phyloP scores from a whole-genome alignment of 2,329 filamentous ascomycete species.

The Calonectria ilicicola region DNA sequence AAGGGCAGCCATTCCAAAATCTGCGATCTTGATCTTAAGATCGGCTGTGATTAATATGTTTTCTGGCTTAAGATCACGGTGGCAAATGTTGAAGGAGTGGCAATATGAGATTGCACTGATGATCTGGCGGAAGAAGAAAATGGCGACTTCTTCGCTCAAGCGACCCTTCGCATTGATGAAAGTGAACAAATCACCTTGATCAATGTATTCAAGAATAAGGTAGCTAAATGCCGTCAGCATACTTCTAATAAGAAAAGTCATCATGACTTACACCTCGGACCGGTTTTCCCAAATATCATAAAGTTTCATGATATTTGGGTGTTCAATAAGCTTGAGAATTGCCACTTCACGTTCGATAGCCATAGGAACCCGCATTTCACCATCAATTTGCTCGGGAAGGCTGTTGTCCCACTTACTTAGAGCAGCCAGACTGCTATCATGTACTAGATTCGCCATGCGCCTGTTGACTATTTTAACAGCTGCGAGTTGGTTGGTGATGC shows the following conservation, averaged over 20 bases:
- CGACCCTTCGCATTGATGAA: conserved; percentile 82
- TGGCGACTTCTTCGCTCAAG: conserved; percentile 82
- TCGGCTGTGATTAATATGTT: conserved; percentile 88
- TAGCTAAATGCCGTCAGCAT: conserved; percentile 70
- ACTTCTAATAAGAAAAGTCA: not conserved
- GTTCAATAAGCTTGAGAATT: conserved; percentile 95
- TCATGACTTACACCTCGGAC: conserved; percentile 82
- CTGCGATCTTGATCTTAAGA: conserved; percentile 89
- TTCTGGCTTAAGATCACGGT: conserved; percentile 96
- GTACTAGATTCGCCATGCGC: conserved; percentile 80
- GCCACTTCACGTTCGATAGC: conserved; percentile 95
- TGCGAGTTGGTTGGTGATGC: conserved; percentile 80
- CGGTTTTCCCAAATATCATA: conserved; percentile 99
- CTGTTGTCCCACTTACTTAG: conserved; percentile 79
- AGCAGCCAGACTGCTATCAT: conserved; percentile 86
- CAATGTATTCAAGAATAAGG: conserved; percentile 92
- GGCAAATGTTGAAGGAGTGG: conserved; percentile 94
- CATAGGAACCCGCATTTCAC: conserved; percentile 81
- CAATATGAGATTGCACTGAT: conserved; percentile 93
- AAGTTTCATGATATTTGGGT: conserved; percentile 92
- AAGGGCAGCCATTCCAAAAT: conserved; percentile 97
- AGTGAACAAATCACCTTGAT: conserved; percentile 83
- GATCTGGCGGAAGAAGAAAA: conserved; percentile 92
- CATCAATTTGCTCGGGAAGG: conserved; percentile 65
- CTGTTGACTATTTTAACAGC: conserved; percentile 97